Conservation (phyloP, 352 stramenopile genomes). For the Hyaloperonospora brassicae region DNA sequence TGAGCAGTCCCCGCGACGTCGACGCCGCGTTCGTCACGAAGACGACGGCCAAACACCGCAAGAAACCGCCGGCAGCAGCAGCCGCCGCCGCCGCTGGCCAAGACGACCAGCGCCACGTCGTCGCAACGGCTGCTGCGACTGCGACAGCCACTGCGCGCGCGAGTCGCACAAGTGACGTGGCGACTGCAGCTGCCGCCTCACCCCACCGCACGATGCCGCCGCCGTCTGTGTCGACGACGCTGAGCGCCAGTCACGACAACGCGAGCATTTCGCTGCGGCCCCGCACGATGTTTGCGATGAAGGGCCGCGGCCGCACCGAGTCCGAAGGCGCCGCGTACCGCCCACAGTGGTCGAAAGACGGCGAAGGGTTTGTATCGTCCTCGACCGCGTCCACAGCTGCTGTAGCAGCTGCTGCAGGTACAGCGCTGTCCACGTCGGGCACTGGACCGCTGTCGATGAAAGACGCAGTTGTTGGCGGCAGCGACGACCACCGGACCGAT, state of each 20-base stretch:
- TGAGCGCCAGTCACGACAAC: conserved; percentile 8
- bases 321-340: conserved; percentile 61
- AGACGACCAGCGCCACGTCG: too few relatives aligned
- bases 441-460: conserved; percentile 26
- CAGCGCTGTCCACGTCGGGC: neutral
- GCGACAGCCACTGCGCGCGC: too few relatives aligned
- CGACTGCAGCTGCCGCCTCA: neutral
- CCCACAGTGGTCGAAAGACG: conserved; percentile 82
- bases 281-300: conserved; percentile 86
- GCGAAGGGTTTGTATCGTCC: conserved; percentile 66
- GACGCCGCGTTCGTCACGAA: conserved; percentile 76
- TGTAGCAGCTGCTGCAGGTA: too few relatives aligned
- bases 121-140: too few relatives aligned
- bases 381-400: conserved; percentile 10
- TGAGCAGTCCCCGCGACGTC: conserved; percentile 31
- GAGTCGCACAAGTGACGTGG: neutral
- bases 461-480: conserved; percentile 31
- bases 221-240: conserved; percentile 3
- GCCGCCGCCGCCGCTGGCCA: neutral
- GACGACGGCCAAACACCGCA: conserved; percentile 55
- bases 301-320: conserved; percentile 65
- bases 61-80: conserved; percentile 22
- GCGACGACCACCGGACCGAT: conserved; percentile 23
- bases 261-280: conserved; percentile 62
- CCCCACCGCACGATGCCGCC: neutral